phyloP scores from a whole-genome alignment of 306 rosid genomes.

The Dicorynia guianensis region DNA sequence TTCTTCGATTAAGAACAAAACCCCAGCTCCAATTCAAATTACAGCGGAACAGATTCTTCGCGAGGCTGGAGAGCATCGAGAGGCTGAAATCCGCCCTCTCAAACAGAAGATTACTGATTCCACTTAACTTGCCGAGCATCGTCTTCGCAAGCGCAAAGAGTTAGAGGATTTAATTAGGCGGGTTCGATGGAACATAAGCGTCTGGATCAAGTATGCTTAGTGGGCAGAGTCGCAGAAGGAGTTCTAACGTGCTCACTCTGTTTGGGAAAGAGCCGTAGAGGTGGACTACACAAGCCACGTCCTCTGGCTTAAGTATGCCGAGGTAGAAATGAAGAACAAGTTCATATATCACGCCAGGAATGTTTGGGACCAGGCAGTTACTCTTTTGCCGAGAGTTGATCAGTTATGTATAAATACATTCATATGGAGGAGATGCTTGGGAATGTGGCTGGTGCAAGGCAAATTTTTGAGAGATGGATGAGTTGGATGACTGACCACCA shows the following conservation, averaged over 20 bases:
- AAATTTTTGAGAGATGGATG: conserved; percentile 94
- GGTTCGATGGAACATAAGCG: conserved; percentile 81
- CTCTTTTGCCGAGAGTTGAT: conserved; percentile 79
- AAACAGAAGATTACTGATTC: conserved; percentile 88
- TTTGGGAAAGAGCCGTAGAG: conserved; percentile 90
- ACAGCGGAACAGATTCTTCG: conserved; percentile 97
- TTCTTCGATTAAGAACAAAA: conserved; percentile 91
- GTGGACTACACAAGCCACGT: conserved; percentile 88
- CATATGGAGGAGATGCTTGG: conserved; percentile 94
- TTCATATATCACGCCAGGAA: conserved; percentile 87
- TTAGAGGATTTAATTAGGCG: conserved; percentile 88
- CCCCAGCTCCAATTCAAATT: conserved; percentile 86
- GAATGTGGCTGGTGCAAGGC: conserved; percentile 85
- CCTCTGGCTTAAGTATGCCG: conserved; percentile 89
- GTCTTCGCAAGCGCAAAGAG: conserved; percentile 87
- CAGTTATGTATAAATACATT: conserved; percentile 89
- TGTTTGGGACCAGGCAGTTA: conserved; percentile 89
- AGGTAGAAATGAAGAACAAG: conserved; percentile 93
- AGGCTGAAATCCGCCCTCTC: conserved; percentile 91
- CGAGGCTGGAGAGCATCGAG: conserved; percentile 93
- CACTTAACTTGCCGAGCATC: conserved; percentile 82
- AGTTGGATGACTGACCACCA: conserved; percentile 89
- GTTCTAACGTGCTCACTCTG: conserved; percentile 86
- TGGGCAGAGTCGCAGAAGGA: conserved; percentile 95
- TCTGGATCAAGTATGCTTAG: conserved; percentile 88